Percentiles rank a stretch among this genome's conserved stretches.
These are phyloP conservation scores for Candida tallmaniae DNA, from an alignment of 805 yeast genomes.

Conservation along the genomic window DNA sequence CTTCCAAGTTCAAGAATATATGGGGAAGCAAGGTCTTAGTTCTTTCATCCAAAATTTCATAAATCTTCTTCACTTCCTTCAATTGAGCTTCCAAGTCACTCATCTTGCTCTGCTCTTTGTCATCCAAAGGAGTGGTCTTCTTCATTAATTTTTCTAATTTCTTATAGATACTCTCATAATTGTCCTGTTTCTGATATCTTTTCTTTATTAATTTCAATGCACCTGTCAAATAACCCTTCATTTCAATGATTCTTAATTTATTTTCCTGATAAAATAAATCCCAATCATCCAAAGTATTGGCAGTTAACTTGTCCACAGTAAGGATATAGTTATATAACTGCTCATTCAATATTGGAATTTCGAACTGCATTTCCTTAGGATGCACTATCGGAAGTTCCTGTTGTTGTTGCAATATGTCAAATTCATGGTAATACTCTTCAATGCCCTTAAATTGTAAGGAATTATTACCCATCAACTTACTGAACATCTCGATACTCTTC, in stretches of 20 bases:
- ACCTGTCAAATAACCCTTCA: constrained; percentile 33
- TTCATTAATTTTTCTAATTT: constrained; percentile 35
- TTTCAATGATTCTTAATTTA: constrained; percentile 31
- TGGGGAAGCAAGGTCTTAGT: constrained; percentile 44
- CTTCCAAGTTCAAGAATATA: constrained; percentile 41
- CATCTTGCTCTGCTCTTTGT: constrained; percentile 35
- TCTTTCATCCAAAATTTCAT: constrained; percentile 34
- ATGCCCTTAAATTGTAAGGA: constrained; percentile 35
- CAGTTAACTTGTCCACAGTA: constrained; percentile 17
- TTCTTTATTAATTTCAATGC: constrained; percentile 39
- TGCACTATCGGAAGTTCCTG: constrained; percentile 29
- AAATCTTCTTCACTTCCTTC: constrained; percentile 26
- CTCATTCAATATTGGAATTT: constrained; percentile 19
- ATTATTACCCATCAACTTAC: constrained; percentile 26
- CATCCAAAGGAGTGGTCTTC: constrained; percentile 26
- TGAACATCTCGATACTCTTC: constrained; percentile 25
- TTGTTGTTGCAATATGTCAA: constrained; percentile 23
- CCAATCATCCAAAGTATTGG: constrained; percentile 18
- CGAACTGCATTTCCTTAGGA: constrained; percentile 30
- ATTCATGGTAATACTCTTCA: constrained; percentile 24
- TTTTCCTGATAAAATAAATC: constrained; percentile 23
- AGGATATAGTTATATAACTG: constrained; percentile 24
- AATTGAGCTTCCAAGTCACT: constrained; percentile 25
- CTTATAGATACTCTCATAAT: constrained; percentile 33
- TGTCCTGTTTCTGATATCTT: constrained; percentile 40